These are phyloP conservation scores for Ceratocystis alfenasii DNA, from an alignment of 2,329 filamentous ascomycete species.

Conservation along the genomic window DNA sequence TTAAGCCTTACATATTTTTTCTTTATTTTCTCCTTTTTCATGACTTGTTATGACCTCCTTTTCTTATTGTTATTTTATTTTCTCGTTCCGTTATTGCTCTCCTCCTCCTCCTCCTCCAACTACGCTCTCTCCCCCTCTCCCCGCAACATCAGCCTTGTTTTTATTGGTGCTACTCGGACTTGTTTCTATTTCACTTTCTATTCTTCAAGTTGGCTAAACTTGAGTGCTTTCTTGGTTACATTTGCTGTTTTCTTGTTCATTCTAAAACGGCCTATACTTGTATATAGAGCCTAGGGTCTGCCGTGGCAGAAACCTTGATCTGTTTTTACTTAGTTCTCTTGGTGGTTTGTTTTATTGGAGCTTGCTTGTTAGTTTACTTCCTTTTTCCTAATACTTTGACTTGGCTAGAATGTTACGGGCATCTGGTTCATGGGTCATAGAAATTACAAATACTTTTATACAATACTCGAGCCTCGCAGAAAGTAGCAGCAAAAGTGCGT, in stretches of 20 bases:
- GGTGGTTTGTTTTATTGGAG: background rate
- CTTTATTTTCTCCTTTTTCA: background rate
- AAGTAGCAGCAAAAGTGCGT: background rate
- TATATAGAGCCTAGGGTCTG: constrained; percentile 1
- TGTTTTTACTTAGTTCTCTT: background rate
- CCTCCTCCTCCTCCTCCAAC: background rate
- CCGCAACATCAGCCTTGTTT: background rate
- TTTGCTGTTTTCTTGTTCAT: constrained; percentile 3
- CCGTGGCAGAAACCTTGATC: background rate
- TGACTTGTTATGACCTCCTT: background rate
- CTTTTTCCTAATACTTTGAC: background rate
- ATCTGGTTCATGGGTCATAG: background rate
- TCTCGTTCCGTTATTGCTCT: background rate
- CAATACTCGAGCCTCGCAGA: background rate
- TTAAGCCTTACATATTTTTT: background rate
- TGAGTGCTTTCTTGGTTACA: background rate
- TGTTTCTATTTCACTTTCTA: background rate
- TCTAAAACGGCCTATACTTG: constrained; percentile 6
- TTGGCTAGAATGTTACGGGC: background rate
- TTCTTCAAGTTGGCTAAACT: background rate
- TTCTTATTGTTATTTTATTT: background rate
- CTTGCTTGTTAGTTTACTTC: background rate
- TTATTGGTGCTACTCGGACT: background rate
- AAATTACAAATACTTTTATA: background rate
- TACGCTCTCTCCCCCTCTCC: background rate